Evolutionary conservation across 768 basidiomycete species (phyloP).

Genomic region (Mycena crocata): DNA sequence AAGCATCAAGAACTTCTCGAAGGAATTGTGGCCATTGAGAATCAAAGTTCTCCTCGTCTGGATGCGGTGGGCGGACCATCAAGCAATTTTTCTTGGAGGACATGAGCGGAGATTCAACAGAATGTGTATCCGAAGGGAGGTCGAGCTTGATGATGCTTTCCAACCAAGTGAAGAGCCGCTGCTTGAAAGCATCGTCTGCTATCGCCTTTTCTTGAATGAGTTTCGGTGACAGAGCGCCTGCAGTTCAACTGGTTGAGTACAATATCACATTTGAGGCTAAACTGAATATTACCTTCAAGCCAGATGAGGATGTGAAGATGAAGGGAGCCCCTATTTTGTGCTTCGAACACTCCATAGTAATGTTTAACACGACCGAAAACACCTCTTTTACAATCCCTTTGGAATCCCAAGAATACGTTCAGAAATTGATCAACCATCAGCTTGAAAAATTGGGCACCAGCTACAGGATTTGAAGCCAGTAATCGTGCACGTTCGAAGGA

Average conservation of each 20-base stretch:
- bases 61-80: background rate
- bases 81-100: background rate
- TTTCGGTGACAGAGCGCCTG: constrained; percentile 1
- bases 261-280: background rate
- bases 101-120: background rate
- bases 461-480: constrained; percentile 45
- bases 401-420: constrained; percentile 35
- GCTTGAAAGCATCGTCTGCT: too few relatives aligned
- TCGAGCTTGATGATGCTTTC: constrained; percentile 13
- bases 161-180: background rate
- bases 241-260: background rate
- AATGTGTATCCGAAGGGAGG: background rate
- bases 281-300: constrained; percentile 15
- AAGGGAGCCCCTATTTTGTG: constrained; percentile 44
- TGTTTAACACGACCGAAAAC: constrained; percentile 39
- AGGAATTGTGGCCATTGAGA: background rate
- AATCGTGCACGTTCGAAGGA: constrained; percentile 19
- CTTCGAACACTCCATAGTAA: constrained; percentile 45
- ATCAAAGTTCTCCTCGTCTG: background rate
- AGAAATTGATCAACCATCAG: constrained; percentile 42
- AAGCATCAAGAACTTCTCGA: constrained; percentile 6
- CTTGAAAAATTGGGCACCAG: constrained; percentile 49
- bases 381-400: constrained; percentile 32
- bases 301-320: constrained; percentile 35
- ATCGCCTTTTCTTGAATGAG: constrained; percentile 3